Evolutionary conservation across 2,329 filamentous ascomycete genomes (phyloP).

Genomic region (Microsporum audouinii): DNA sequence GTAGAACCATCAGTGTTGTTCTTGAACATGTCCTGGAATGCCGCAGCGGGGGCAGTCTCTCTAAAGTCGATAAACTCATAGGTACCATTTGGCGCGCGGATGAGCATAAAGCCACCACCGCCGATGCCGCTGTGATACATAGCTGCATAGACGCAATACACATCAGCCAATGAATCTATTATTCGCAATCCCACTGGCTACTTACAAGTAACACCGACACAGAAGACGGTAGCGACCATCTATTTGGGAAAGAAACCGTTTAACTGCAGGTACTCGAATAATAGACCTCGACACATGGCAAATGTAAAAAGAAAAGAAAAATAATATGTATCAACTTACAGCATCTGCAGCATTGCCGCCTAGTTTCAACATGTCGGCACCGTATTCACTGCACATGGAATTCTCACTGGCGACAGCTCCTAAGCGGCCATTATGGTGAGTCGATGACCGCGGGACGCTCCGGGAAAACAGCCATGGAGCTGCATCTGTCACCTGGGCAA

Average conservation of each 20-base stretch:
- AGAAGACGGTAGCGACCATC: slow-evolving; percentile 62
- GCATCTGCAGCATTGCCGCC: slow-evolving; percentile 68
- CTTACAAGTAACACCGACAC: slow-evolving; percentile 57
- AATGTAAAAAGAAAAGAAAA: background rate
- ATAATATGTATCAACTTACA: slow-evolving; percentile 24
- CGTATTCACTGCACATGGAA: slow-evolving; percentile 56
- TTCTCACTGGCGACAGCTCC: slow-evolving; percentile 64
- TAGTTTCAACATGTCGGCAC: slow-evolving; percentile 49
- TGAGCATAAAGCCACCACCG: slow-evolving; percentile 81
- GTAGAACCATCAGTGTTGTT: slow-evolving; percentile 57
- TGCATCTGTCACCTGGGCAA: slow-evolving; percentile 8
- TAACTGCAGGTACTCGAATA: background rate
- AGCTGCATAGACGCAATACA: slow-evolving; percentile 24
- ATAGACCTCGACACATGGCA: background rate
- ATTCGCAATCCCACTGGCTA: slow-evolving; percentile 1
- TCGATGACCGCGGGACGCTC: background rate
- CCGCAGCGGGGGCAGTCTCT: slow-evolving; percentile 73
- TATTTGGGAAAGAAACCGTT: slow-evolving; percentile 15
- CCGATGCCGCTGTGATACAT: slow-evolving; percentile 75
- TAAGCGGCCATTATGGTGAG: slow-evolving; percentile 9
- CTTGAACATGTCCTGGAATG: slow-evolving; percentile 73
- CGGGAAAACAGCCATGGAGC: background rate
- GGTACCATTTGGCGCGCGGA: slow-evolving; percentile 58
- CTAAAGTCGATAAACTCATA: slow-evolving; percentile 86
- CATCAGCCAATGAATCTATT: slow-evolving; percentile 3